Percentiles rank a stretch among this genome's conserved stretches.
These are phyloP conservation scores for Symmetrospora coprosmae DNA, from an alignment of 768 basidiomycete species.

Conservation along the genomic window DNA sequence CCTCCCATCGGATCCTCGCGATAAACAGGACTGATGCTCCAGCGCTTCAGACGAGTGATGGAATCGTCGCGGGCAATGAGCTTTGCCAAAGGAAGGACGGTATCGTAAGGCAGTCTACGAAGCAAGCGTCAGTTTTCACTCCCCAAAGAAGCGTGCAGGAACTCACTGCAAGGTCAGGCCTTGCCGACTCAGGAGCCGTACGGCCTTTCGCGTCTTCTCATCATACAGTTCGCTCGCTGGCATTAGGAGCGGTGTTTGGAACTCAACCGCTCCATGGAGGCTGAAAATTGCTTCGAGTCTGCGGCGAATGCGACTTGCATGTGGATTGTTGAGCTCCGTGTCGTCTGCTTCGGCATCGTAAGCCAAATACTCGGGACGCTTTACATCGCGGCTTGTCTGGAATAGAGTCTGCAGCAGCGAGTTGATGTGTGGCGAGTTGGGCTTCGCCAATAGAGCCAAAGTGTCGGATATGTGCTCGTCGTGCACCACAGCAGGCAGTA, in stretches of 20 bases:
- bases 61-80: constrained; percentile 31
- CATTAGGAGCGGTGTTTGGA: constrained; percentile 31
- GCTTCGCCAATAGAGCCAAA: constrained; percentile 21
- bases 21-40: constrained; percentile 33
- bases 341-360: constrained; percentile 19
- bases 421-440: constrained; percentile 18
- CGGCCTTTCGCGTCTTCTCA: constrained; percentile 25
- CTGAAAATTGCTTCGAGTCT: constrained; percentile 31
- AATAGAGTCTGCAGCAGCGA: constrained; percentile 14
- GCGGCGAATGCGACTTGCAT: constrained; percentile 29
- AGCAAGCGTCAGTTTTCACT: neutral
- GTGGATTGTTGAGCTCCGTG: constrained; percentile 27
- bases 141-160: neutral
- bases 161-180: constrained; percentile 26
- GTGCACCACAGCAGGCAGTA: constrained; percentile 29
- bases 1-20: constrained; percentile 30
- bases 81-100: constrained; percentile 23
- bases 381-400: neutral
- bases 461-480: constrained; percentile 33
- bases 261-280: constrained; percentile 27
- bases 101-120: constrained; percentile 21
- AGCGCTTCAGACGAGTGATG: constrained; percentile 33
- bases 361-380: constrained; percentile 6
- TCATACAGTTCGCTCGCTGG: constrained; percentile 30
- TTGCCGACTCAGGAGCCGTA: constrained; percentile 28